Conservation (phyloP, 352 stramenopile genomes). For the Globisporangium cederbergense region DNA sequence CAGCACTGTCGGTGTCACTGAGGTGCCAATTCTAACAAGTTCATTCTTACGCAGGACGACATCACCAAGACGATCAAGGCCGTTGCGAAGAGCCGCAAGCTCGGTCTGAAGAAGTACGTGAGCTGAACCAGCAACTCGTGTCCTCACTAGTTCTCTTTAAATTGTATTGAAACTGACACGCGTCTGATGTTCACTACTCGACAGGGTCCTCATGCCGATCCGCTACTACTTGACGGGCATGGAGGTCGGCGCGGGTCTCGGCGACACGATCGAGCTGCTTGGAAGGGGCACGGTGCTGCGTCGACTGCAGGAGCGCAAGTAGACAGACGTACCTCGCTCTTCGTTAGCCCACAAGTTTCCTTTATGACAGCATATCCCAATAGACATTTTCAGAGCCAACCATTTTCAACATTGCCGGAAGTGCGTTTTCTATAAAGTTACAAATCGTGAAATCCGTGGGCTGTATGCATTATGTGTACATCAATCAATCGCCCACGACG, state of each 20-base stretch:
- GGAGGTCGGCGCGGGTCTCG: conserved; percentile 79
- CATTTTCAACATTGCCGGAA: too few relatives aligned
- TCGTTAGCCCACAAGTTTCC: too few relatives aligned
- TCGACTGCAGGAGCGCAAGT: conserved; percentile 30
- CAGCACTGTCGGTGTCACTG: not conserved
- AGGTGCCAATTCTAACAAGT: not conserved
- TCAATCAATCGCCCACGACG: too few relatives aligned
- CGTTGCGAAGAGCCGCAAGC: conserved; percentile 69
- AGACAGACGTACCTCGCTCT: not conserved
- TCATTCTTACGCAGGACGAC: conserved; percentile 36
- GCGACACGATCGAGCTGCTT: conserved; percentile 79
- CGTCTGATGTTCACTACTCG: not conserved
- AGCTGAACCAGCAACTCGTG: not conserved
- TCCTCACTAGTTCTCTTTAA: not conserved
- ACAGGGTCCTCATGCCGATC: conserved; percentile 83
- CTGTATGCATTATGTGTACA: not conserved
- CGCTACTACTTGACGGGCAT: conserved; percentile 85
- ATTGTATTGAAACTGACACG: too few relatives aligned
- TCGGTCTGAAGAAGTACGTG: conserved; percentile 78
- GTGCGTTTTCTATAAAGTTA: conserved; percentile 13
- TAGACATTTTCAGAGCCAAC: too few relatives aligned
- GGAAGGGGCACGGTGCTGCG: conserved; percentile 55
- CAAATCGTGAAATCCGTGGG: conserved; percentile 15
- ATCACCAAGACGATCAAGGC: conserved; percentile 80
- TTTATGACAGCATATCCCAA: too few relatives aligned